Base-by-base conservation (phyloP, 164 flowering plant genomes). In the Vitis labrusca region DNA sequence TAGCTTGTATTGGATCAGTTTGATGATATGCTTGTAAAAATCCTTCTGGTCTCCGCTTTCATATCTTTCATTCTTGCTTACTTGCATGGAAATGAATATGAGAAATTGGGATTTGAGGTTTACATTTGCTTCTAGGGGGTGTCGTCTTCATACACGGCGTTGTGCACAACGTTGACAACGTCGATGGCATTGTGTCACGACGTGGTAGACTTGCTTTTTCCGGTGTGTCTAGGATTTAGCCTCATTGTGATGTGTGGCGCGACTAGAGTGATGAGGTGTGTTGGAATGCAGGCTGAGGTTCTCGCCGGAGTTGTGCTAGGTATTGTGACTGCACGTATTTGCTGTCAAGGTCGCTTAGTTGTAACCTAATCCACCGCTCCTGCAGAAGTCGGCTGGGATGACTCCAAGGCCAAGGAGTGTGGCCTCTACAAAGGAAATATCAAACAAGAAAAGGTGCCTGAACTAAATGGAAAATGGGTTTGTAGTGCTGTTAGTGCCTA, bases 271-370 rank as follows among this genome's bases (percentile, higher is more conserved):
- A 73, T 97, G 15, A 77, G 94, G 50, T 96, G 91, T 61, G 98
- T 96, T 8, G 97, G 98, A 9, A 86, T 94, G 88, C 96, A 94
- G 74, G 98, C 97, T 11, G 82, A 90, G 93, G 98, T 90, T 56
- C 58, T 94, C 72, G 98, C 86, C 27, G 98, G 98, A 75, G 98
- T 96, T 66, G 12, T 92, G 68, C 86, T 94, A 29, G 97, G 98
- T 65, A 78, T 94, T 29, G 50, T 84, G 59, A 87, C 90, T 13
- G 89, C 93, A 51, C 90, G 85, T 76, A 19, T 88, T 69, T 90
- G 93, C 72, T 85, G 94, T 74, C 97, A 82, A 66, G 78, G 85
- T 70, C 70, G 76, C 76, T 68, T 81, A 54, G 83, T 77, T 73
- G 74, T n/a, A n/a, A n/a, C n/a, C n/a, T n/a, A n/a, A n/a, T n/a